phyloP scores from a whole-genome alignment of 2,329 filamentous ascomycete species.

The Fusarium gaditjirri region DNA sequence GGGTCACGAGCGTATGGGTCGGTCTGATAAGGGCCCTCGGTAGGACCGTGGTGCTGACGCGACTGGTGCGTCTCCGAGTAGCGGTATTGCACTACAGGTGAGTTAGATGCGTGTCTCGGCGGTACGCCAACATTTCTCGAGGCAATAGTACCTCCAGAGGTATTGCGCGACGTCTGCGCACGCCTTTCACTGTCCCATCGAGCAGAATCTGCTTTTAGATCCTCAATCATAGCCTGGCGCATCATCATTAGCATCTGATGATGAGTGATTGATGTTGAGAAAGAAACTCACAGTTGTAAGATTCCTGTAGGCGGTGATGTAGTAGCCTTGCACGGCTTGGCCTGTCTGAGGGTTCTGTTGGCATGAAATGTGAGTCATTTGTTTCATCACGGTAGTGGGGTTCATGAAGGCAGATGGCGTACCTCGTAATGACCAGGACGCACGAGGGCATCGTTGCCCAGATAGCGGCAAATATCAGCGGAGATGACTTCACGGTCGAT shows the following conservation, averaged over 20 bases:
- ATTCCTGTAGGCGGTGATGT: conserved; percentile 82
- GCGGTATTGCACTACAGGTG: conserved; percentile 66
- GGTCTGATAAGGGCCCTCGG: conserved; percentile 50
- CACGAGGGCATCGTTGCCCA: conserved; percentile 84
- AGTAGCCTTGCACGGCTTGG: conserved; percentile 76
- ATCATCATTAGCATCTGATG: conserved; percentile 21
- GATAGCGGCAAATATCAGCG: conserved; percentile 84
- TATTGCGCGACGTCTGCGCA: conserved; percentile 63
- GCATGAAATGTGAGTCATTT: conserved; percentile 39
- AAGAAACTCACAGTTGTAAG: conserved; percentile 74
- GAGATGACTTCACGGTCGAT: conserved; percentile 88
- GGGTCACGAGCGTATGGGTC: conserved; percentile 54
- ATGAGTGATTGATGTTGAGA: neutral
- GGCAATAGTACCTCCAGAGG: conserved; percentile 67
- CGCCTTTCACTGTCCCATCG: conserved; percentile 71
- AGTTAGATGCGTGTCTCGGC: conserved; percentile 67
- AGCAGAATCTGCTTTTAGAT: conserved; percentile 70
- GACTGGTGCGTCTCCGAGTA: conserved; percentile 63
- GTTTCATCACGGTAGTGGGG: conserved; percentile 17
- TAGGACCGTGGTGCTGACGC: conserved; percentile 61
- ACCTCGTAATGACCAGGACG: conserved; percentile 80
- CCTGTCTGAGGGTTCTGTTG: conserved; percentile 64
- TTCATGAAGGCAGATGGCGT: conserved; percentile 40
- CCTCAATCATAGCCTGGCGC: conserved; percentile 69
- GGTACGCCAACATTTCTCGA: conserved; percentile 61